Percentiles rank a stretch among this genome's conserved stretches.
These are phyloP conservation scores for Cercospora sp. DNA, from an alignment of 2,329 filamentous ascomycete species.

Conservation along the genomic window DNA sequence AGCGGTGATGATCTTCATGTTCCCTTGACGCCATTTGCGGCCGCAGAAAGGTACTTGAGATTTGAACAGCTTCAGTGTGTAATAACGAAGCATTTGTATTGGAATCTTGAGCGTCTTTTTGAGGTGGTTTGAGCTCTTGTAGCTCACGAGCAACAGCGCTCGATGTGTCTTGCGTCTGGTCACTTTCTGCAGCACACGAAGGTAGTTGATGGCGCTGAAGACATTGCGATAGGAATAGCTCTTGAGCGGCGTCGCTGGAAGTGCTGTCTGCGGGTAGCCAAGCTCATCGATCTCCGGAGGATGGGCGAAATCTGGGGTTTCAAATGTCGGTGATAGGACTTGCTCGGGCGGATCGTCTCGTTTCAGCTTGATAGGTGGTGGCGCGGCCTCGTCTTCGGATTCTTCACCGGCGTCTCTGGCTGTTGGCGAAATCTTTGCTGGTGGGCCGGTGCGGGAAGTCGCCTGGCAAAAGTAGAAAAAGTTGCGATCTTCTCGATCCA, in stretches of 20 bases:
- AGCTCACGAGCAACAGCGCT: constrained; percentile 88
- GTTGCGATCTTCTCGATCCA: constrained; percentile 77
- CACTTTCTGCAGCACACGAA: constrained; percentile 95
- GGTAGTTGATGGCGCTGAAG: constrained; percentile 90
- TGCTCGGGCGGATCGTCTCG: constrained; percentile 42
- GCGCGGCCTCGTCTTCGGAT: constrained; percentile 67
- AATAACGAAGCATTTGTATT: constrained; percentile 81
- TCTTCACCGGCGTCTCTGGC: constrained; percentile 37
- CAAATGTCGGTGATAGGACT: constrained; percentile 40
- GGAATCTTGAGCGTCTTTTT: constrained; percentile 90
- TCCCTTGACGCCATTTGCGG: constrained; percentile 94
- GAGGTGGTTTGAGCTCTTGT: constrained; percentile 90
- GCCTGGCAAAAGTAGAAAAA: constrained; percentile 89
- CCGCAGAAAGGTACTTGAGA: constrained; percentile 98
- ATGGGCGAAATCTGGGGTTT: constrained; percentile 36
- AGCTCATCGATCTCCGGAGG: constrained; percentile 76
- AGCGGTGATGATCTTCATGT: constrained; percentile 98
- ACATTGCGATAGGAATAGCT: constrained; percentile 92
- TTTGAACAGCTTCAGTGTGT: constrained; percentile 97
- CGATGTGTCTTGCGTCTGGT: constrained; percentile 95
- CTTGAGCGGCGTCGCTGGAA: constrained; percentile 76
- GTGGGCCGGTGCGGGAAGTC: constrained; percentile 61
- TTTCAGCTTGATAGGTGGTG: constrained; percentile 70
- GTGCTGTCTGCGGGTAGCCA: constrained; percentile 71
- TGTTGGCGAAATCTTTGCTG: constrained; percentile 17